Conservation (phyloP, 164 flowering plant species). For the Brasenia schreberi region DNA sequence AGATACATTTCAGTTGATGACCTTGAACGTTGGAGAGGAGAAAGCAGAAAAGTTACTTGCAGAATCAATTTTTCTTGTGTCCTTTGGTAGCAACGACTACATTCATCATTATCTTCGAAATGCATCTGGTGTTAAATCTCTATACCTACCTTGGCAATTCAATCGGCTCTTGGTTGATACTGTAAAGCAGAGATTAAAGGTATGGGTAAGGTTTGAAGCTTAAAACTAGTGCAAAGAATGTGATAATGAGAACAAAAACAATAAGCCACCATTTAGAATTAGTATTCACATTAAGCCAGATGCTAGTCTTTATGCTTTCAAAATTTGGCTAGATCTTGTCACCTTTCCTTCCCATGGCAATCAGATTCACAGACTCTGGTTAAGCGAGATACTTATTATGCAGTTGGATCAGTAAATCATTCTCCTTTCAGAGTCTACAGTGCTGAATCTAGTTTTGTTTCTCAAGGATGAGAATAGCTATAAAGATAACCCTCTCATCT, state of each 20-base stretch:
- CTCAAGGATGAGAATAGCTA: no score
- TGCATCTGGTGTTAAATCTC: constrained; percentile 51
- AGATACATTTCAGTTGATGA: constrained; percentile 64
- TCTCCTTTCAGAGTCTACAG: no score
- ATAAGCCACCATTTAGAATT: neutral
- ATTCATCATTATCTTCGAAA: constrained; percentile 80
- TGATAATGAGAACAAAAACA: neutral
- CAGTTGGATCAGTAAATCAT: no score
- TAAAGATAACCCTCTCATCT: no score
- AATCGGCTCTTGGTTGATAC: constrained; percentile 48
- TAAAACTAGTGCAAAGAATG: neutral
- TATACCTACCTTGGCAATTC: constrained; percentile 74
- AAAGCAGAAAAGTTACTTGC: constrained; percentile 43
- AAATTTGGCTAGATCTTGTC: neutral
- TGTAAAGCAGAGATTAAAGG: constrained; percentile 62
- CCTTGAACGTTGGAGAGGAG: constrained; percentile 50
- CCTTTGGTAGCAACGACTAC: constrained; percentile 70
- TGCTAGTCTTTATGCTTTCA: neutral
- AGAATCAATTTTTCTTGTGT: constrained; percentile 57
- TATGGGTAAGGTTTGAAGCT: constrained; percentile 4
- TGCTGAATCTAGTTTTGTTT: no score
- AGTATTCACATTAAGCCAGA: neutral
- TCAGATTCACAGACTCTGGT: neutral
- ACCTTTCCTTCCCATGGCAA: neutral
- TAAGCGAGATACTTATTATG: no score